A percentile compares a stretch with the other conserved stretches of the same genome.
These are phyloP conservation scores for Macadamia tetraphylla DNA, from an alignment of 164 flowering plant genomes.

Conservation along the genomic window DNA sequence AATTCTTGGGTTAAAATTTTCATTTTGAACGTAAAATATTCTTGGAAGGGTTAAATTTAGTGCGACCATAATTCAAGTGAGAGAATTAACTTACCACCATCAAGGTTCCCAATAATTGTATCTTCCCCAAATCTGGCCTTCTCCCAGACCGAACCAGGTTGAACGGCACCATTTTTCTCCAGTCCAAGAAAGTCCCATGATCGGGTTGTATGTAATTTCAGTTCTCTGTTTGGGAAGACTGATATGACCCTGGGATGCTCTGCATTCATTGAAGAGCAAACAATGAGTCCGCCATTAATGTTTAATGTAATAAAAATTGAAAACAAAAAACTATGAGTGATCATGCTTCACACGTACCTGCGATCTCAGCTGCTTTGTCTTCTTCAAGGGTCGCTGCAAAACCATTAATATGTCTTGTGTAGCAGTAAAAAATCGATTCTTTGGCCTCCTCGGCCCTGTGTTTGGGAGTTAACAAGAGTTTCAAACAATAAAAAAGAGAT, in stretches of 20 bases:
- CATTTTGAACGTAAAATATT: too few species aligned
- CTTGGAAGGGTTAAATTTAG: too few species aligned
- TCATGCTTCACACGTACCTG: conserved; percentile 6
- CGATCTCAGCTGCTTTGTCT: conserved; percentile 14
- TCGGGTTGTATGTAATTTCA: conserved; percentile 57
- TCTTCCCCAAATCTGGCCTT: conserved; percentile 69
- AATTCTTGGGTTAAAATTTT: too few species aligned
- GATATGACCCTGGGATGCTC: conserved; percentile 64
- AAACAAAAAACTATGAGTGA: neutral
- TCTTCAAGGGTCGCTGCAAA: conserved; percentile 19
- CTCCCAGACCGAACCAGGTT: conserved; percentile 38
- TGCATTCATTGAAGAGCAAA: conserved; percentile 11
- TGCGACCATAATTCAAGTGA: too few species aligned
- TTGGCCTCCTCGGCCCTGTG: conserved; percentile 18
- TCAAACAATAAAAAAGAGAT: neutral
- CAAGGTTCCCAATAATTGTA: conserved; percentile 63
- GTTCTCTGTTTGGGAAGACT: conserved; percentile 41
- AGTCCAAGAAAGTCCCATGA: conserved; percentile 63
- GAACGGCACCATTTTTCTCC: conserved; percentile 30
- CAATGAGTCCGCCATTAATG: neutral
- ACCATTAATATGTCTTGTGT: conserved; percentile 10
- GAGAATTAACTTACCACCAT: conserved; percentile 38
- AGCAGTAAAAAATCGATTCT: conserved; percentile 13
- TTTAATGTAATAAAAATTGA: too few species aligned
- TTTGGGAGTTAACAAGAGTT: too few species aligned